Conservation (phyloP, 1,139 yeast species). For the Hyphopichia khmerensis region DNA sequence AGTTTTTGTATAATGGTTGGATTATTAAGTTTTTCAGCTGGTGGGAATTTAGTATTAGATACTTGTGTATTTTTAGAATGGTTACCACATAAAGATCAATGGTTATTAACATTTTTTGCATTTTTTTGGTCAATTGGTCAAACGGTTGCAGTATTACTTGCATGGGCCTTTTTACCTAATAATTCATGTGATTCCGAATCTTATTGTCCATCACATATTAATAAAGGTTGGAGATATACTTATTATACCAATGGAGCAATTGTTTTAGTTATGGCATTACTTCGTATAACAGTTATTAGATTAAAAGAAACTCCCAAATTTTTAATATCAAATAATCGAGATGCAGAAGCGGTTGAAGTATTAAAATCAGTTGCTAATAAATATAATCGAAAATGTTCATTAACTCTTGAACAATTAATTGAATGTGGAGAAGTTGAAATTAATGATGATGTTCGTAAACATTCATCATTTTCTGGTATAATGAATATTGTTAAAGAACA, state of each 20-base stretch:
- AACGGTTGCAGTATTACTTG: constrained; percentile 50
- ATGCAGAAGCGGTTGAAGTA: constrained; percentile 45
- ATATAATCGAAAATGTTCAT: constrained; percentile 39
- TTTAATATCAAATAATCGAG: constrained; percentile 51
- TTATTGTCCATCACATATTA: constrained; percentile 43
- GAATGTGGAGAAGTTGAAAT: constrained; percentile 42
- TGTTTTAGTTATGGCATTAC: constrained; percentile 47
- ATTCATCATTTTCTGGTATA: constrained; percentile 17
- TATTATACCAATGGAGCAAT: constrained; percentile 55
- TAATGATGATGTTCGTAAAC: constrained; percentile 22
- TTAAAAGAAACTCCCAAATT: constrained; percentile 60
- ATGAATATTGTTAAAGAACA: constrained; percentile 19
- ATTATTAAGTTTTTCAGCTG: constrained; percentile 48
- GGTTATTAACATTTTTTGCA: constrained; percentile 56
- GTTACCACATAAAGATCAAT: constrained; percentile 53
- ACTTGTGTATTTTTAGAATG: constrained; percentile 60
- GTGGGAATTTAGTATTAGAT: constrained; percentile 63
- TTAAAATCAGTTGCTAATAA: constrained; percentile 40
- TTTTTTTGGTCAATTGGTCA: constrained; percentile 67
- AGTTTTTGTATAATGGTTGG: constrained; percentile 51
- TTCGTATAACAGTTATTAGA: constrained; percentile 46
- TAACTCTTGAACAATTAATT: constrained; percentile 45
- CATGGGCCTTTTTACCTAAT: constrained; percentile 57
- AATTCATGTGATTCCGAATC: constrained; percentile 41
- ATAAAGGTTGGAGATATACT: constrained; percentile 63